A percentile compares a stretch with the other conserved stretches of the same genome.
These are phyloP conservation scores for Deuterostichococcus epilithicus DNA, from an alignment of 139 green algal genomes.

Conservation along the genomic window DNA sequence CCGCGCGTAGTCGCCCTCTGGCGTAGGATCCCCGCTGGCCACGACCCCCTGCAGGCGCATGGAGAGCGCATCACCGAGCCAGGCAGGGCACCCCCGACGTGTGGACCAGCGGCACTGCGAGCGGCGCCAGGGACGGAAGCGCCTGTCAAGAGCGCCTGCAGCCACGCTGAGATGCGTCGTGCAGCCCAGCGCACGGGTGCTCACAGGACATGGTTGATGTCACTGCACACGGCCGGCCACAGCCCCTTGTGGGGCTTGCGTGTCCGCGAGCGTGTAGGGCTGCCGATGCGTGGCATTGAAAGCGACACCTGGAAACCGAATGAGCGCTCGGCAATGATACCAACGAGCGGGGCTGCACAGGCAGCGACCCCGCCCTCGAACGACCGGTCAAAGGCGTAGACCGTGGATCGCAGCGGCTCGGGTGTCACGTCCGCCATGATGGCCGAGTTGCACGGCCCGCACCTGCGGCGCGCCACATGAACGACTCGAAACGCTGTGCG, in stretches of 20 bases:
- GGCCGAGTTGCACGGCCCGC: constrained; percentile 68
- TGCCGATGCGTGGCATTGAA: background rate
- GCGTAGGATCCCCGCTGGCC: background rate
- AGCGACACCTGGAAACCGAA: background rate
- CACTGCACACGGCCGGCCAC: background rate
- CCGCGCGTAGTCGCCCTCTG: background rate
- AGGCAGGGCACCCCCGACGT: background rate
- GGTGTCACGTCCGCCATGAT: constrained; percentile 87
- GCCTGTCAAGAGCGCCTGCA: background rate
- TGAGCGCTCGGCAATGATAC: background rate
- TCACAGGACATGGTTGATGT: too few relatives aligned
- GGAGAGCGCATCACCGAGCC: background rate
- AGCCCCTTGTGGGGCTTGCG: background rate
- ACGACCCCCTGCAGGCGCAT: constrained; percentile 11
- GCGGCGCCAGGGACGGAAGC: background rate
- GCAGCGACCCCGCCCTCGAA: constrained; percentile 60
- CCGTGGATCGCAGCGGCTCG: constrained; percentile 51
- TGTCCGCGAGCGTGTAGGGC: background rate
- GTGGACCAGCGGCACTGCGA: background rate
- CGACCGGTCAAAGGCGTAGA: constrained; percentile 83
- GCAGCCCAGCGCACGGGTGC: too few relatives aligned
- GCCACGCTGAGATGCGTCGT: too few relatives aligned
- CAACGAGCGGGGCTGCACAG: constrained; percentile 57
- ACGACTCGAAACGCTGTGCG: too few relatives aligned
- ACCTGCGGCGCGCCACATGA: too few relatives aligned